Conservation (phyloP, 2,329 filamentous ascomycete genomes). For the Biscogniauxia sp. region DNA sequence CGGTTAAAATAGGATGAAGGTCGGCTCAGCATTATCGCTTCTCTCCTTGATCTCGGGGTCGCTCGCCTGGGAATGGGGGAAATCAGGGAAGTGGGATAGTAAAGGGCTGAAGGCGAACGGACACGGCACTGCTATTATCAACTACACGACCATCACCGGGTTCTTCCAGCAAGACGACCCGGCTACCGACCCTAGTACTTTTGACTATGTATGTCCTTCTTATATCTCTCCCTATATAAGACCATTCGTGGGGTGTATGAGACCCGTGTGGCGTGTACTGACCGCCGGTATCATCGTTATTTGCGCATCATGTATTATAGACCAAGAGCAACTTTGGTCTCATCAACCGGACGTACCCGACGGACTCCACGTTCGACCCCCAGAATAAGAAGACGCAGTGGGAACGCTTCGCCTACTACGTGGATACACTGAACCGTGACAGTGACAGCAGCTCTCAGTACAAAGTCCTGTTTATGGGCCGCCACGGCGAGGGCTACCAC, state of each 20-base stretch:
- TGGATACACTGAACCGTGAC: slow-evolving; percentile 52
- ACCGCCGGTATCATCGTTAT: neutral
- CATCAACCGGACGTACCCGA: slow-evolving; percentile 59
- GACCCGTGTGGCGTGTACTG: neutral
- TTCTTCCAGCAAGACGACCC: slow-evolving; percentile 65
- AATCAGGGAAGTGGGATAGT: slow-evolving; percentile 19
- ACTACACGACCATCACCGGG: slow-evolving; percentile 59
- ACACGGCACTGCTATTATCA: slow-evolving; percentile 42
- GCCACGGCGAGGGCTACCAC: slow-evolving; percentile 68
- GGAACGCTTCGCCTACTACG: slow-evolving; percentile 61
- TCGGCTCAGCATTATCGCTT: slow-evolving; percentile 12
- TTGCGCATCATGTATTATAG: too few species aligned
- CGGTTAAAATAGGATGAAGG: slow-evolving; percentile 13
- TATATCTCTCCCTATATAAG: neutral
- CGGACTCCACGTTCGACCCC: slow-evolving; percentile 44
- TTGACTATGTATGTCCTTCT: slow-evolving; percentile 58
- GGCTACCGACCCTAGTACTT: slow-evolving; percentile 52
- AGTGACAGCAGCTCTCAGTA: slow-evolving; percentile 50
- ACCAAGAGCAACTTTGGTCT: slow-evolving; percentile 63
- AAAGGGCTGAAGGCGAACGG: slow-evolving; percentile 8
- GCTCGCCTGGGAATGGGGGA: slow-evolving; percentile 23
- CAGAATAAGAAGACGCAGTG: slow-evolving; percentile 54
- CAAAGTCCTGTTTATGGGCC: slow-evolving; percentile 66
- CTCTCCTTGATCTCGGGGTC: slow-evolving; percentile 20
- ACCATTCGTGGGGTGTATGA: too few species aligned